Base-by-base conservation (phyloP, 805 yeast species). In the Brettanomyces naardenensis region DNA sequence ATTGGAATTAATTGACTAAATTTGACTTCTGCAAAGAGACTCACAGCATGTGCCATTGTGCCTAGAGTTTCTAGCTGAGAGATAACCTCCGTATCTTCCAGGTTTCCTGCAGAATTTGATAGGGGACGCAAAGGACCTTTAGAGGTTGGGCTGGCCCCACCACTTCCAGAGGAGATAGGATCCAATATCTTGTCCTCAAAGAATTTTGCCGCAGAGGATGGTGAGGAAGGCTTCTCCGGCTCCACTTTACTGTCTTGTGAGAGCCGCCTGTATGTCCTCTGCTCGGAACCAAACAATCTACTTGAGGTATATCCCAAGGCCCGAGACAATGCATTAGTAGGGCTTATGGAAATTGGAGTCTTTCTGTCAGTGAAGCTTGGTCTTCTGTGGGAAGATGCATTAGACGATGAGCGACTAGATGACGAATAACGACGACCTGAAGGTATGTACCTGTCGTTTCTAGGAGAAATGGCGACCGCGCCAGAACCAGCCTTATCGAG, bases 291-390 rank as follows among this genome's bases (percentile, higher is more conserved):
- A 62, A 89, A 88, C 26, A 90, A 64, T 45, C 95, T 73, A 36
- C 88, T 83, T 0, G 95, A 82, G 0, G 97, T 95, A 56, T 86
- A 71, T 6, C 86, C 85, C 38, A 90, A 64, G 0, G 97, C 97
- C 49, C 80, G 81, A 2, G 89, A 80, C 40, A 92, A 70, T 0
- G 97, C 96, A 58, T 80, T 86, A 0, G 95, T 77, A 7, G 97
- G 95, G 18, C 79, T 72, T 27, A 82, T 76, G 1, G 86, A 75
- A 25, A 81, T 74, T 0, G 87, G 79, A 19, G 78, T 66, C 45
- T 81, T 69, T 41, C 85, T 68, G 22, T 78, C 84, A 10, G 72
- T 71, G 37, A 77, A 63, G 15, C 83, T 77, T 3, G 86, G 77
- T 38, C 82, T 64, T 46, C 84, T 68, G 31, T 71, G 64, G 11